Evolutionary conservation across 2,329 filamentous ascomycete genomes (phyloP), one percentile per base, ranked within the genome.

Genomic region (Ceratocystis smalleyi): DNA sequence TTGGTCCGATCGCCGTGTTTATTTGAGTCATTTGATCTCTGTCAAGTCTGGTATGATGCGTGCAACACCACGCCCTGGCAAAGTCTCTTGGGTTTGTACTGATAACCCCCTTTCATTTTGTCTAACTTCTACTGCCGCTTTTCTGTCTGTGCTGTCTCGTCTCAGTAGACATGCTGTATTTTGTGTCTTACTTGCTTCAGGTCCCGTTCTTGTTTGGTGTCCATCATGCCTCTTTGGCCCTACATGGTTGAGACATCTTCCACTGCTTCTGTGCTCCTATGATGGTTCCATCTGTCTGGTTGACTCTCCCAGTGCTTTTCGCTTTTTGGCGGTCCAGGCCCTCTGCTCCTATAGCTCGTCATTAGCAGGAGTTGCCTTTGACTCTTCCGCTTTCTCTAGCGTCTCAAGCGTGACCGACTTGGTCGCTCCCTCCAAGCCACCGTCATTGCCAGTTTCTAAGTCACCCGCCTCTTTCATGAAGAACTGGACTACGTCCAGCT

Each of bases 401-500:
- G 65, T 66, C 62, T 66, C 62, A 24, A 66, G 8, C 19, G 65
- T 66, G 19, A 66, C 65, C 15, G 65, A 66, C 43, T 64, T 66
- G 40, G 76, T 73, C 0, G 70, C 73, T 1, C 66, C 64, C 70
- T 22, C 70, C 49, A 68, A 30, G 5, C 66, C 67, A 2, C 57
- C 66, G 17, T 70, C 75, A 61, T 82, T 67, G 64, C 75, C 73
- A 3, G 73, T 74, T 70, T 83, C 81, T 10, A 82, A 68, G 59
- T 74, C 74, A 59, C 74, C 75, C 22, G 77, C 76, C 66, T 78
- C 74, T n/a, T 75, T 73, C 55, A 84, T 68, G 70, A 84, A 84
- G 72, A 80, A 83, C 65, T 85, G 79, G 2, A 84, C 83, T 8
- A 87, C 83, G 5, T 83, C 79, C 62, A 78, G 77, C 77, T 88